These are phyloP conservation scores for Datisca glomerata DNA, from an alignment of 306 rosid species.

Conservation along the genomic window DNA sequence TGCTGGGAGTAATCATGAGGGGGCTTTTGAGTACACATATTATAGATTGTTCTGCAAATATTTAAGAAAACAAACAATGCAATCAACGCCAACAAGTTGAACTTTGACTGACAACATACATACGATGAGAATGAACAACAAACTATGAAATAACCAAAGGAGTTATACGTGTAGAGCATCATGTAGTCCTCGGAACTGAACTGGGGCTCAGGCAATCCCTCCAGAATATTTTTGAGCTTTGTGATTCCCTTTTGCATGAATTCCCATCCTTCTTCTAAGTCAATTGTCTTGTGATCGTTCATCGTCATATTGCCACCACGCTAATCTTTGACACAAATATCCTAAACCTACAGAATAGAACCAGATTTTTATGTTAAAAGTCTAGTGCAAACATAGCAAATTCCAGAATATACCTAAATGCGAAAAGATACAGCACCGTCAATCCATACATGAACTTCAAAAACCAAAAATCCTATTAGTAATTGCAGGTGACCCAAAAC, in stretches of 20 bases:
- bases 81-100: neutral
- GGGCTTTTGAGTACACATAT: conserved; percentile 26
- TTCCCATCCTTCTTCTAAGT: conserved; percentile 24
- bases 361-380: too few species aligned
- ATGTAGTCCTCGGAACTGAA: conserved; percentile 23
- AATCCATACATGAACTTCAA: too few species aligned
- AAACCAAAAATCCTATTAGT: too few species aligned
- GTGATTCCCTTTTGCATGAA: conserved; percentile 20
- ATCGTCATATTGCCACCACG: conserved; percentile 3
- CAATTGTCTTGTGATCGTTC: conserved; percentile 12
- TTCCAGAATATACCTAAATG: too few species aligned
- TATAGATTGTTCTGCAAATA: conserved; percentile 24
- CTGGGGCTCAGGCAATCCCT: conserved; percentile 19
- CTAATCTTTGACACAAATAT: neutral
- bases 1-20: conserved; percentile 21
- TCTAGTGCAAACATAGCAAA: too few species aligned
- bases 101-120: neutral
- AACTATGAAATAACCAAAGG: neutral
- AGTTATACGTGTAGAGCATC: conserved; percentile 22
- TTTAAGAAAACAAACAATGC: neutral
- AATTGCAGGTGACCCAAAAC: too few species aligned
- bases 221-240: conserved; percentile 13
- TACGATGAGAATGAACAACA: neutral
- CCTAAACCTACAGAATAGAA: conserved; percentile 10
- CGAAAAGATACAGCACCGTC: too few species aligned